phyloP scores from a whole-genome alignment of 257 asterid species.

The Ajuga chamaepitys region DNA sequence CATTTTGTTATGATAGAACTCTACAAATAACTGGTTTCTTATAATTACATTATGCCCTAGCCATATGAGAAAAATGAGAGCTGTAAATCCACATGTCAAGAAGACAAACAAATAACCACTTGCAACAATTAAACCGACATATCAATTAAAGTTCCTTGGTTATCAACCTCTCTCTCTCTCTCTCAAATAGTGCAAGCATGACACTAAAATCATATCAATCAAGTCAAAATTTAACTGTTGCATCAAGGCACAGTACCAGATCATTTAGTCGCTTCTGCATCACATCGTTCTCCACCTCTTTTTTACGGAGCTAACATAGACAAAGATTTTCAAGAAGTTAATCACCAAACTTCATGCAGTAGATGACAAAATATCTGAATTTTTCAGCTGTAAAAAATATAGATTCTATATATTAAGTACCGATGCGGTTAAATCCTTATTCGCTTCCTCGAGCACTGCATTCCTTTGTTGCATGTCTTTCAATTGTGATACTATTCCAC shows the following conservation, averaged over 20 bases:
- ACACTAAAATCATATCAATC: background rate
- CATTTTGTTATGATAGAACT: background rate
- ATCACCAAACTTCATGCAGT: background rate
- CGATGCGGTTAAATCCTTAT: slow-evolving; percentile 47
- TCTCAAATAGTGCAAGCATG: background rate
- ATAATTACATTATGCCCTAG: background rate
- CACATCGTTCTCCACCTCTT: slow-evolving; percentile 49
- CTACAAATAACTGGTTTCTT: background rate
- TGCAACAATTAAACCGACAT: background rate
- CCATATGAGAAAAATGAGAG: background rate
- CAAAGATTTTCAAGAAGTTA: background rate
- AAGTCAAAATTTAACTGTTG: background rate
- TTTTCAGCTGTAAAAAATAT: background rate
- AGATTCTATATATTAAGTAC: slow-evolving; percentile 21
- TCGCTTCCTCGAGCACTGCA: slow-evolving; percentile 58
- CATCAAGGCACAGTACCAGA: slow-evolving; percentile 45
- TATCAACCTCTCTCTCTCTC: background rate
- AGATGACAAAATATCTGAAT: background rate
- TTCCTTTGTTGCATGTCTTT: slow-evolving; percentile 64
- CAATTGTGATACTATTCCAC: slow-evolving; percentile 79
- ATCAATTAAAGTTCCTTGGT: background rate
- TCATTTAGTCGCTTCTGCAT: slow-evolving; percentile 76
- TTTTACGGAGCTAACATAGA: slow-evolving; percentile 56
- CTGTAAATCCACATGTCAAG: background rate
- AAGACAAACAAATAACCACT: slow-evolving; percentile 5